phyloP scores from a whole-genome alignment of 345 rosid genomes.

The Capsella bursapastoris region DNA sequence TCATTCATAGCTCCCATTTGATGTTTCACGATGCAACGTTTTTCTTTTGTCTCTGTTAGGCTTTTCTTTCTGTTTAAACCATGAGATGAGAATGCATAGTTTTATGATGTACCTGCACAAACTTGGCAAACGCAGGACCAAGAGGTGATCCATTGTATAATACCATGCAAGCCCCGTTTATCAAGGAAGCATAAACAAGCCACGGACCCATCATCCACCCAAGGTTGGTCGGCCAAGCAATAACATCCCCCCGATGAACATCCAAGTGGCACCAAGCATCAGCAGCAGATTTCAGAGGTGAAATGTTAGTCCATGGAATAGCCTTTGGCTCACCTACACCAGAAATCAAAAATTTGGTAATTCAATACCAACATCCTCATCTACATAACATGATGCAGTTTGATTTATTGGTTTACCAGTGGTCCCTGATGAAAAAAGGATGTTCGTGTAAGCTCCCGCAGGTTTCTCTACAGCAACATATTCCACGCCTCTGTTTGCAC shows the following conservation, averaged over 20 bases:
- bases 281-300: conserved; percentile 91
- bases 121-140: conserved; percentile 83
- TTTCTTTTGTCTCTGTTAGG: not conserved
- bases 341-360: conserved; percentile 32
- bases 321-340: conserved; percentile 95
- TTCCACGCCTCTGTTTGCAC: conserved; percentile 62
- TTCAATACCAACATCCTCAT: conserved; percentile 23
- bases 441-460: conserved; percentile 77
- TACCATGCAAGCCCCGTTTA: conserved; percentile 90
- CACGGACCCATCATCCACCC: conserved; percentile 99
- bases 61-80: not conserved
- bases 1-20: not conserved
- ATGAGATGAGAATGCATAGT: conserved; percentile 6
- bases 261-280: conserved; percentile 99
- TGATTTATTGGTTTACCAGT: conserved; percentile 64
- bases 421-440: conserved; percentile 98
- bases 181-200: conserved; percentile 90
- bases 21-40: not conserved
- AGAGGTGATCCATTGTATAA: conserved; percentile 95
- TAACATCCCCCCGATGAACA: conserved; percentile 66
- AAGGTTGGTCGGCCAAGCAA: conserved; percentile 99
- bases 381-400: conserved; percentile 14
- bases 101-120: conserved; percentile 71
- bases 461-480: conserved; percentile 78
- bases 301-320: conserved; percentile 82